Conservation (phyloP, 2,329 filamentous ascomycete genomes). For the Metarhizium rileyi region DNA sequence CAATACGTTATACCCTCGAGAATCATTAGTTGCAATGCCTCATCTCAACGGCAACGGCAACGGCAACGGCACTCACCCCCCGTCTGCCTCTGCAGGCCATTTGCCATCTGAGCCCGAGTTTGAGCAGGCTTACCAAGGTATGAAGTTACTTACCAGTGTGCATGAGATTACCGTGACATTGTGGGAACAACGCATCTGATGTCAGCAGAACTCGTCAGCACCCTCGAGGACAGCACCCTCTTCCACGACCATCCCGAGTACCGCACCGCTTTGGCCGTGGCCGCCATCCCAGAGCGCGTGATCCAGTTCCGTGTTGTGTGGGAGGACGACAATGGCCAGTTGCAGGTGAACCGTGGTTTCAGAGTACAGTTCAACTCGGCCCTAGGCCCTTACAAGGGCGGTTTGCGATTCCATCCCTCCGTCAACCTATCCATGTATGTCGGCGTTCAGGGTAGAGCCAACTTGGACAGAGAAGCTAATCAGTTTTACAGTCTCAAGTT, state of each 20-base stretch:
- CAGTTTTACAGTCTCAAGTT: conserved; percentile 64
- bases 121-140: conserved; percentile 95
- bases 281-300: conserved; percentile 84
- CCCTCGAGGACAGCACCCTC: conserved; percentile 85
- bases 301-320: conserved; percentile 97
- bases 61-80: conserved; percentile 1
- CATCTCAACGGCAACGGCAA: conserved; percentile 3
- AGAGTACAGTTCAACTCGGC: conserved; percentile 98
- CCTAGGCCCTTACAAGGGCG: conserved; percentile 95
- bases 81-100: conserved; percentile 58
- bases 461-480: neutral
- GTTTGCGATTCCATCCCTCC: conserved; percentile 85
- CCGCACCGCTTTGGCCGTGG: conserved; percentile 79
- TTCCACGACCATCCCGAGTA: conserved; percentile 94
- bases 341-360: conserved; percentile 90
- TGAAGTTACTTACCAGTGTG: neutral
- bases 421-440: conserved; percentile 62
- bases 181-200: neutral
- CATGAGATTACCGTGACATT: neutral
- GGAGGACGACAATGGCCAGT: conserved; percentile 85
- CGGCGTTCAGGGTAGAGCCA: neutral
- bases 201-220: conserved; percentile 74
- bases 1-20: neutral
- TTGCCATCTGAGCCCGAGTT: conserved; percentile 89
- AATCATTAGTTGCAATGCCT: conserved; percentile 1